Evolutionary conservation across 2,329 filamentous ascomycete species (phyloP), one percentile per base, ranked within the genome.

Genomic region (Verticillium tricorpus): DNA sequence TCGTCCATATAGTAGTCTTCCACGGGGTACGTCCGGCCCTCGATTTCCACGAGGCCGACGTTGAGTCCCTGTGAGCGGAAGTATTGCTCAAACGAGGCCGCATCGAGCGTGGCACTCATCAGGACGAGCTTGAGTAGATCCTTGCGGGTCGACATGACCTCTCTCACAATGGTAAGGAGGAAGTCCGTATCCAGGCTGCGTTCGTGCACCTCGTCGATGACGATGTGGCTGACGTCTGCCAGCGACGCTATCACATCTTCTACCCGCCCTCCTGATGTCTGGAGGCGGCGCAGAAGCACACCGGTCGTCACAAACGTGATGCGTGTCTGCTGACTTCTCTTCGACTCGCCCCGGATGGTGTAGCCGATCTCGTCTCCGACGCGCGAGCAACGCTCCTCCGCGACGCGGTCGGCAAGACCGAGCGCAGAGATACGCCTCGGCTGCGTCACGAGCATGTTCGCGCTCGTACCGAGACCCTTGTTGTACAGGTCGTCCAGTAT

Each of bases 191-290:
- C 95, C 11, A 99, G 80, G 76, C 92, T 96, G 60, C 94, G 87
- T 75, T 99, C 94, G 77, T 99, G 94, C 3, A 98, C 94, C 75
- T 99, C 94, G 72, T 99, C 94, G 55, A 98, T 93, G 19, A 98
- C 90, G 8, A 99, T 87, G 72, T 99, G 95, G 67, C 91, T 97
- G 65, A 99, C 89, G 74, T 97, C 92, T 6, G 91, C 90, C 56
- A 99, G 77, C 45, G 93, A 92, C 22, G 89, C 85, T 59, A 91
- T 85, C 1, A 97, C 88, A 70, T 96, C 92, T 28, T 93, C 89
- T 14, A 89, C 86, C 34, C 86, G 85, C 6, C 91, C 91, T 58
- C 92, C 92, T 4, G 92, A 93, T 0, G 91, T 95, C 75, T 99
- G 95, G n/a, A 99, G 82, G 14, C 93, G 88, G 64, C 95, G 84